Base-by-base conservation (phyloP, 257 asterid genomes). In the Penstemon barbatus region DNA sequence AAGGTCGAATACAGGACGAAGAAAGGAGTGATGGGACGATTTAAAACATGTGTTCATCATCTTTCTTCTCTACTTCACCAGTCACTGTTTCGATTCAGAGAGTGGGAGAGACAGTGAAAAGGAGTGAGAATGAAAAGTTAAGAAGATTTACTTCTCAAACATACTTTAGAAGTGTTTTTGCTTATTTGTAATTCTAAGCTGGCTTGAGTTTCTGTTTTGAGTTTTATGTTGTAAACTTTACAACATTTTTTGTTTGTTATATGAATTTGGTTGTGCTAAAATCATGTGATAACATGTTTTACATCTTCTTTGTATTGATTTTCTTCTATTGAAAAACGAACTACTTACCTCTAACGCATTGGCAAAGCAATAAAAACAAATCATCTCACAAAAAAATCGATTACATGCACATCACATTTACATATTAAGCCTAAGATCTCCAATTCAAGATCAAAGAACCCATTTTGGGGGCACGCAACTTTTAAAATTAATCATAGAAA, bases 11-110 rank as follows among this genome's bases (percentile, higher is more conserved):
- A 72, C 53, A 25, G 90, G 96, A 75, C 37, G 84, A 75, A 80
- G 96, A 88, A 86, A 86, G 86, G 95, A 84, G 97, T 62, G 97
- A 90, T 80, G 97, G 81, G 96, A 88, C 83, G 61, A 78, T 72
- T 77, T 62, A 69, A 75, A 75, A 68, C 57, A 68, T 74, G 93
- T 79, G 97, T 95, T 90, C 93, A 82, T 90, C 97, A 97, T 93
- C 96, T 87, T 88, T 90, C 97, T 84, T 85, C 79, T 85, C 87
- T 76, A 48, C 80, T 75, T 81, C 83, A 77, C 73, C 84, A 70
- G 69, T 55, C 78, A 70, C 71, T 80, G 77, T 61, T 72, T 69
- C 67, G 79, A 63, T 71, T 71, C 65, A 75, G 66, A 61, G 75
- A 56, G 75, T 39, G 57, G 56, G 62, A 69, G 78, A 66, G 60